These are phyloP conservation scores for Pseudogymnoascus destructans DNA, from an alignment of 2,329 filamentous ascomycete genomes.

Conservation along the genomic window DNA sequence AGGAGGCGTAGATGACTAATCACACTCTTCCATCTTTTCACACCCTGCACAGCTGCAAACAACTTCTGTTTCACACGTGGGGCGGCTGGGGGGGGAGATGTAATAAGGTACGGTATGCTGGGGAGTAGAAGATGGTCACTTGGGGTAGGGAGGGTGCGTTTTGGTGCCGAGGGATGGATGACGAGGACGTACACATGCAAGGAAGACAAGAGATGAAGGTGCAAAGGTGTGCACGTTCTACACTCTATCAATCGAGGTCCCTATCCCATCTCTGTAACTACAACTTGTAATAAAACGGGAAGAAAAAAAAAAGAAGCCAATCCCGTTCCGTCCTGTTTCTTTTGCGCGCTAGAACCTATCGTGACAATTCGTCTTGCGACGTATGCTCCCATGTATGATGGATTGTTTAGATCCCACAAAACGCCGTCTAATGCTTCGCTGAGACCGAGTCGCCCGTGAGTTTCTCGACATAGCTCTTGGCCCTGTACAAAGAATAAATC, in stretches of 20 bases:
- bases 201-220: neutral
- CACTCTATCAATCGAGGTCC: no score
- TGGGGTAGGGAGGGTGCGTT: no score
- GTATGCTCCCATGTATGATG: neutral
- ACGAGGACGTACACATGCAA: no score
- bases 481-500: constrained; percentile 34
- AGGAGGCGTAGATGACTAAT: no score
- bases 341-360: neutral
- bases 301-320: no score
- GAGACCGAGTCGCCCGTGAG: constrained; percentile 50
- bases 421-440: constrained; percentile 46
- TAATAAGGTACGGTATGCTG: neutral
- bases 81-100: no score
- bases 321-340: neutral
- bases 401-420: neutral
- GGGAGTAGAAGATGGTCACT: no score
- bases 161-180: neutral
- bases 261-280: neutral
- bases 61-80: neutral
- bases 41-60: no score
- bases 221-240: neutral
- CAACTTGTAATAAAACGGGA: neutral
- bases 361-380: neutral
- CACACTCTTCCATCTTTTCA: no score
- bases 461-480: constrained; percentile 54